Percentiles rank a stretch among this genome's conserved stretches.
phyloP scores from a whole-genome alignment of 2,329 filamentous ascomycete species.

The Talaromyces sp. region DNA sequence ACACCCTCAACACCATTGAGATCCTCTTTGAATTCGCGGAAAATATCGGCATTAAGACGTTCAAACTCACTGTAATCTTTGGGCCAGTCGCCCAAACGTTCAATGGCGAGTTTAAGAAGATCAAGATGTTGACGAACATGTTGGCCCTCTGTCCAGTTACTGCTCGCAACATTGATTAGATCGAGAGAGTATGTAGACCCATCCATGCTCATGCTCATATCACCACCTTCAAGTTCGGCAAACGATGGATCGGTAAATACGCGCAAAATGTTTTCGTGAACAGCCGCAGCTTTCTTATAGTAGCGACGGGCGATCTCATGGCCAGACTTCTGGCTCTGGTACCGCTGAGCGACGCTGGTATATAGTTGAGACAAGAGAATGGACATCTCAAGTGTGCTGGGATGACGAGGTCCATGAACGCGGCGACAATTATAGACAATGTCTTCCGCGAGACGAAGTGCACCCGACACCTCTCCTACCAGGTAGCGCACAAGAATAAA shows the following conservation, averaged over 20 bases:
- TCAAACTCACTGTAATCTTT: conserved; percentile 51
- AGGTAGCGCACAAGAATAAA: conserved; percentile 52
- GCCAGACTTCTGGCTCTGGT: conserved; percentile 33
- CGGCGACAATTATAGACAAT: conserved; percentile 56
- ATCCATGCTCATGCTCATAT: conserved; percentile 23
- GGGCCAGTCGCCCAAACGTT: conserved; percentile 42
- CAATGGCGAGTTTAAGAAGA: conserved; percentile 39
- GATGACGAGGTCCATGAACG: conserved; percentile 48
- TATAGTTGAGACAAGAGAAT: conserved; percentile 51
- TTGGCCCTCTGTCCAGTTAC: conserved; percentile 27
- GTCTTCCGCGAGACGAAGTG: conserved; percentile 51
- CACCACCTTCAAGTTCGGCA: conserved; percentile 29
- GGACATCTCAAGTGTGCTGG: conserved; percentile 48
- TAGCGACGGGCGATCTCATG: conserved; percentile 37
- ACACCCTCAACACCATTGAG: conserved; percentile 45
- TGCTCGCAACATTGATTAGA: conserved; percentile 19
- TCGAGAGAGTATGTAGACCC: conserved; percentile 26
- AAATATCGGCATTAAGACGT: conserved; percentile 46
- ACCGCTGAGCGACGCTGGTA: conserved; percentile 38
- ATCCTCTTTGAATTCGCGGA: conserved; percentile 38
- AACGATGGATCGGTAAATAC: conserved; percentile 33
- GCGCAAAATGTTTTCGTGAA: conserved; percentile 40
- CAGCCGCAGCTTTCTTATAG: conserved; percentile 37
- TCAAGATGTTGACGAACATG: conserved; percentile 37
- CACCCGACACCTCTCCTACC: conserved; percentile 43